Evolutionary conservation across 805 yeast species (phyloP).

Genomic region (Nakazawaea laoshanensis): DNA sequence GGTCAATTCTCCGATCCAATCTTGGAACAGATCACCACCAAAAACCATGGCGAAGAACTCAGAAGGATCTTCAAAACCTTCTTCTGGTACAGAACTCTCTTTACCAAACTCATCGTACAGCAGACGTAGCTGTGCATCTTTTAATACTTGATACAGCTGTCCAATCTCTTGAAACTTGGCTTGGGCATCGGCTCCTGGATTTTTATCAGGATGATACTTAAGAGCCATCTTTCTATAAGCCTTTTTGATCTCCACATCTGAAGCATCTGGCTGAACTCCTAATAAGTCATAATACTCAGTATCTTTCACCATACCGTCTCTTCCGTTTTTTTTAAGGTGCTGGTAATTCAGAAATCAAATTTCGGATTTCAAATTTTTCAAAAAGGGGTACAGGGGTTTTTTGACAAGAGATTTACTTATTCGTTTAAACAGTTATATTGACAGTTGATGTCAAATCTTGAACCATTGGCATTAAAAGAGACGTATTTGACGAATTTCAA

Average conservation of each 20-base stretch:
- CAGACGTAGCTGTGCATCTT: constrained; percentile 53
- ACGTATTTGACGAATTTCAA: constrained; percentile 89
- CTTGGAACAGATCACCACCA: constrained; percentile 85
- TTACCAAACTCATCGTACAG: constrained; percentile 72
- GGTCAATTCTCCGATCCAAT: constrained; percentile 84
- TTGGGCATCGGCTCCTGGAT: constrained; percentile 68
- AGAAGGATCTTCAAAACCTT: constrained; percentile 69
- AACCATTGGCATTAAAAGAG: constrained; percentile 78
- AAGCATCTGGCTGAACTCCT: constrained; percentile 49
- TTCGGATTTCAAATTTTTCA: neutral
- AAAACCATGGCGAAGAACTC: constrained; percentile 66
- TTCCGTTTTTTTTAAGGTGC: neutral
- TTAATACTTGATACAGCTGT: constrained; percentile 74
- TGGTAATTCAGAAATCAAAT: neutral
- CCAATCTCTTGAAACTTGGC: constrained; percentile 53
- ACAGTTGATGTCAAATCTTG: constrained; percentile 83
- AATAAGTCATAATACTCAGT: constrained; percentile 64
- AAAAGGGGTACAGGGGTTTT: neutral
- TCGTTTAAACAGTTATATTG: constrained; percentile 48
- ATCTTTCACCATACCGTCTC: constrained; percentile 52
- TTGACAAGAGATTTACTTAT: neutral
- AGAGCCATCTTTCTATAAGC: constrained; percentile 75
- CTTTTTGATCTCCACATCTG: constrained; percentile 62
- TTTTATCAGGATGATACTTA: constrained; percentile 75
- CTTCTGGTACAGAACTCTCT: constrained; percentile 60